Evolutionary conservation across 176 grass and related monocot genomes (phyloP).

Genomic region (Oryza australiensis): DNA sequence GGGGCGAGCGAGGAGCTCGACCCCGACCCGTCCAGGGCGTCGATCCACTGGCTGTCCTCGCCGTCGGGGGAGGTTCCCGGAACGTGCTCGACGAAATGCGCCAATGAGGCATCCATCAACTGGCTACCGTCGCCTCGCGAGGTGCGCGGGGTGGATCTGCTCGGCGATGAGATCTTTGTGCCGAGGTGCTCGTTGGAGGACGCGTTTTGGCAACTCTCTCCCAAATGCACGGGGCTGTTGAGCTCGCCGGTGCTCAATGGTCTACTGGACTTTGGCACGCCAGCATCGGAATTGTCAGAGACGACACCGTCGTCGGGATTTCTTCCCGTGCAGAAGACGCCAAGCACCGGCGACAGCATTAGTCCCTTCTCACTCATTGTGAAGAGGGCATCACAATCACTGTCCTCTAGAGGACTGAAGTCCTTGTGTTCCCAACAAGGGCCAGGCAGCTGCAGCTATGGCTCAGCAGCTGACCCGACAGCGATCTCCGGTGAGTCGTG

Average conservation of each 20-base stretch:
- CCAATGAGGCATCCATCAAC: constrained; percentile 50
- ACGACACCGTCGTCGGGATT: constrained; percentile 54
- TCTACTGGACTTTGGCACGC: constrained; percentile 32
- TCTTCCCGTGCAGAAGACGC: constrained; percentile 56
- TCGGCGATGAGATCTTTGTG: constrained; percentile 51
- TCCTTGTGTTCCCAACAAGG: constrained; percentile 48
- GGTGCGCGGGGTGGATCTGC: constrained; percentile 6
- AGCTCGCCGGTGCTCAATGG: constrained; percentile 45
- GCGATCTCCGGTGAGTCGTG: constrained; percentile 33
- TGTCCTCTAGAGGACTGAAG: constrained; percentile 51
- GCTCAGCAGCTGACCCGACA: not conserved
- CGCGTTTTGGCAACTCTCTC: constrained; percentile 48
- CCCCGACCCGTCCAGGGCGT: constrained; percentile 50
- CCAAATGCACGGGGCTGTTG: constrained; percentile 37
- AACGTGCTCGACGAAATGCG: constrained; percentile 44
- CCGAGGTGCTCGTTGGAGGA: constrained; percentile 47
- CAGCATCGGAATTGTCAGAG: constrained; percentile 37
- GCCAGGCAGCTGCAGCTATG: not conserved
- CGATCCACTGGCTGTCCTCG: constrained; percentile 85
- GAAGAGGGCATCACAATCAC: constrained; percentile 69
- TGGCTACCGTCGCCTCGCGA: constrained; percentile 55
- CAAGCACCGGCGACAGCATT: constrained; percentile 65
- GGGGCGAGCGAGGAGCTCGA: constrained; percentile 18
- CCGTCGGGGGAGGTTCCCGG: constrained; percentile 35
- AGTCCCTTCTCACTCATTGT: constrained; percentile 97